phyloP scores from a whole-genome alignment of 352 stramenopile species.

The Elongisporangium senticosum region DNA sequence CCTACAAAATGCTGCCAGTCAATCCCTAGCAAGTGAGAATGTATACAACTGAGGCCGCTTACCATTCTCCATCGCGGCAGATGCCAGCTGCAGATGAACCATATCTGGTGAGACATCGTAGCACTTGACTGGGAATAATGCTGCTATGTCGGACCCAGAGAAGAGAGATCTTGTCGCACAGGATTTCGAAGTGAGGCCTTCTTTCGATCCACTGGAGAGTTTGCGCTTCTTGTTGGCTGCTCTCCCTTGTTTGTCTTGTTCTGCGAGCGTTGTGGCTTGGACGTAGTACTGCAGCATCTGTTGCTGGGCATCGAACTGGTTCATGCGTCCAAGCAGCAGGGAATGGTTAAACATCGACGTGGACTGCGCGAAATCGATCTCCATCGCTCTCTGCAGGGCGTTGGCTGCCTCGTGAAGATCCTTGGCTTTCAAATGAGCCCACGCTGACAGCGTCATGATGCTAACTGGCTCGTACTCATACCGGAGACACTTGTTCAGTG shows the following conservation, averaged over 20 bases:
- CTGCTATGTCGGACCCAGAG: conserved; percentile 5
- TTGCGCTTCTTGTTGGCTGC: conserved; percentile 11
- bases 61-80: conserved; percentile 44
- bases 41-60: conserved; percentile 1
- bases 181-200: background rate
- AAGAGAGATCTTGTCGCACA: conserved; percentile 11
- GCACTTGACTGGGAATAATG: conserved; percentile 16
- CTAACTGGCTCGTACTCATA: conserved; percentile 38
- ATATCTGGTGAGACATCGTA: conserved; percentile 11
- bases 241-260: background rate
- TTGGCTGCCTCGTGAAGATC: conserved; percentile 37
- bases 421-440: conserved; percentile 23
- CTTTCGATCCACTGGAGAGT: background rate
- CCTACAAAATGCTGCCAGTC: conserved; percentile 6
- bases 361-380: conserved; percentile 43
- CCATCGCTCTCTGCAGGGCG: conserved; percentile 47
- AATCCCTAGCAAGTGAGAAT: background rate
- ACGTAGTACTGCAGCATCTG: conserved; percentile 53
- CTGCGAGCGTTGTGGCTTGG: conserved; percentile 7
- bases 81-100: conserved; percentile 25
- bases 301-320: conserved; percentile 37
- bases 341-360: conserved; percentile 66
- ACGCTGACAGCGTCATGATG: conserved; percentile 48
- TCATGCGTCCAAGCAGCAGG: conserved; percentile 45
- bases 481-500: conserved; percentile 40